Conservation (phyloP, 768 basidiomycete genomes). For the Boletus rubroflammeus region DNA sequence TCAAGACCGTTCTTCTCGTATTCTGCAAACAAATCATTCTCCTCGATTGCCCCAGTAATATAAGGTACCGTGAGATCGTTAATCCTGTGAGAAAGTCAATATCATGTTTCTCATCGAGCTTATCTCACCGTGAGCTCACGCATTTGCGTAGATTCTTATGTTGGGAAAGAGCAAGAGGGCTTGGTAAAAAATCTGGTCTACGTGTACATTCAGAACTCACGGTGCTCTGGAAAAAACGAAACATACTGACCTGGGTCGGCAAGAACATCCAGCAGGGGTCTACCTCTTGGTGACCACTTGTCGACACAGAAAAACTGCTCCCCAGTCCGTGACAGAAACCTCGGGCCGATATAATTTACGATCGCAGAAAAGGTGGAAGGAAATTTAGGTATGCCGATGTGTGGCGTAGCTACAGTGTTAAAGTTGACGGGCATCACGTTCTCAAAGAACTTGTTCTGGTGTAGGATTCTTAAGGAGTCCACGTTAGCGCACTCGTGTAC, state of each 20-base stretch:
- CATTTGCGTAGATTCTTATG: conserved; percentile 78
- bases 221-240: not conserved
- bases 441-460: conserved; percentile 69
- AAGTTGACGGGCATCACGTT: conserved; percentile 73
- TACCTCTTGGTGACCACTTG: conserved; percentile 64
- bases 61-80: conserved; percentile 83
- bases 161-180: conserved; percentile 63
- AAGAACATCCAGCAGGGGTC: conserved; percentile 71
- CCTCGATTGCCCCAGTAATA: conserved; percentile 70
- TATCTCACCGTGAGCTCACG: conserved; percentile 42
- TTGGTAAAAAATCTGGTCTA: conserved; percentile 74
- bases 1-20: conserved; percentile 54
- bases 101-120: not conserved
- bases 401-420: conserved; percentile 79
- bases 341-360: conserved; percentile 56
- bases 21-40: conserved; percentile 60
- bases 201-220: not conserved
- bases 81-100: conserved; percentile 38
- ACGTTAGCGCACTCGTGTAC: conserved; percentile 4
- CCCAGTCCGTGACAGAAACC: conserved; percentile 73
- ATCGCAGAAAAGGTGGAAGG: conserved; percentile 56
- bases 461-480: conserved; percentile 45
- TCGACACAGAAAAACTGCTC: conserved; percentile 75
- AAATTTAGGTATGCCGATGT: conserved; percentile 69
- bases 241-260: conserved; percentile 62